Base-by-base conservation (phyloP, 2,329 filamentous ascomycete genomes). In the Monosporascus sp. region DNA sequence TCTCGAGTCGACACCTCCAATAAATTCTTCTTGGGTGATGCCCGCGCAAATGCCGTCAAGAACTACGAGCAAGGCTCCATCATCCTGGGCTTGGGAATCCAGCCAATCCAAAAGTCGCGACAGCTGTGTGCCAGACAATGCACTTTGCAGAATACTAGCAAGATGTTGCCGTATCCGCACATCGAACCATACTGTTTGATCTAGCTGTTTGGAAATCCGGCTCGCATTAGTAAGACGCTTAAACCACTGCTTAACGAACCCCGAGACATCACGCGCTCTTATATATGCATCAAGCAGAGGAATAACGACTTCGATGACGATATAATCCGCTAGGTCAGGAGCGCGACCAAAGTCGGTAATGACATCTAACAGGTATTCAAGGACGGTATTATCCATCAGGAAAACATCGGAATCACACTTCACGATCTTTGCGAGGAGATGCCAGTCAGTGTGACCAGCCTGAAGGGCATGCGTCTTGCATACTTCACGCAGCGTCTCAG, bases 401-500 rank as follows among this genome's bases (percentile, higher is more conserved):
- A 79, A 78, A 5, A 76, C 69, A 55, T 73, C 74, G 3, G 74
- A 60, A 57, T 79, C 75, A 49, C 77, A 71, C 22, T 67, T 61
- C 18, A 79, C 63, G n/a, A 77, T 62, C 31, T 71, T 68, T 14
- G 71, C 68, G 20, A 79, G 51, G 20, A 79, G 56, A 2, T 58
- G 52, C 72, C 74, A 77, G 49, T 76, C 66, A 1, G 65, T 64
- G 38, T 55, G 53, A 7, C 56, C 56, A 48, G 64, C 55, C 14
- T 51, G 35, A 58, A 65, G 49, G 38, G 63, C 65, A 56, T 65
- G 61, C 22, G 66, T 55, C 15, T 58, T 60, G 35, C 65, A 65
- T 43, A 74, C 55, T 5, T 56, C 52, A n/a, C 65, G 65, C 15
- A 75, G 60, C 6, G 63, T 60, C 28, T 60, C 52, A 5, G 71